Percentiles rank a stretch among this genome's conserved stretches.
Evolutionary conservation across 2,329 filamentous ascomycete species (phyloP).

Genomic region (Zymoseptoria pseudotritici): DNA sequence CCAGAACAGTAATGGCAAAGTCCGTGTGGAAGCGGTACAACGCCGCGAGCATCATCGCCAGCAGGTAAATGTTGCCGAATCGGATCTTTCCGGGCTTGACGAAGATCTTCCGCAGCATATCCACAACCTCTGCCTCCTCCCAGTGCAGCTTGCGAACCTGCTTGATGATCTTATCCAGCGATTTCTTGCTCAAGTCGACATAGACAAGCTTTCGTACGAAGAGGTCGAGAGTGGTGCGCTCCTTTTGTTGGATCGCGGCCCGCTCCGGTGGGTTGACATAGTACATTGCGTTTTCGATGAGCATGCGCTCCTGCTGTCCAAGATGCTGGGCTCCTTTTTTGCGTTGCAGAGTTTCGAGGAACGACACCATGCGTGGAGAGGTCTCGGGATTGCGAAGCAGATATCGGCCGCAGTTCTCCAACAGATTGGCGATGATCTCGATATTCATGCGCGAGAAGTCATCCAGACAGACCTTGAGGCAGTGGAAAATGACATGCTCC

Average conservation of each 20-base stretch:
- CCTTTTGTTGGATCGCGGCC: constrained; percentile 91
- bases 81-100: constrained; percentile 96
- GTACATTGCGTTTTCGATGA: constrained; percentile 96
- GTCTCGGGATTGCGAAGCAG: constrained; percentile 88
- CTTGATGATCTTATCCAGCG: constrained; percentile 87
- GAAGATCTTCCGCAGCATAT: constrained; percentile 80
- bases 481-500: constrained; percentile 98
- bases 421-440: constrained; percentile 90
- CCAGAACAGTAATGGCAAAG: constrained; percentile 86
- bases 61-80: constrained; percentile 89
- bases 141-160: constrained; percentile 93
- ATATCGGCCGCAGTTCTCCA: constrained; percentile 95
- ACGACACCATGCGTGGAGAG: constrained; percentile 83
- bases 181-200: constrained; percentile 85
- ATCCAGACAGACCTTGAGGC: constrained; percentile 91
- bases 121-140: constrained; percentile 84
- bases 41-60: constrained; percentile 81
- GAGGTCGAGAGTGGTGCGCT: constrained; percentile 84
- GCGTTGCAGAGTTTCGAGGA: constrained; percentile 86
- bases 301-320: constrained; percentile 91
- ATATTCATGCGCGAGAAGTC: constrained; percentile 99
- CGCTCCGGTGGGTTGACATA: constrained; percentile 94
- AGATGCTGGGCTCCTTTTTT: constrained; percentile 96
- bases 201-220: constrained; percentile 93
- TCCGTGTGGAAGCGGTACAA: constrained; percentile 86